Percentiles rank a stretch among this genome's conserved stretches.
phyloP scores from a whole-genome alignment of 176 grass and related monocot species.

The Cocos nucifera region DNA sequence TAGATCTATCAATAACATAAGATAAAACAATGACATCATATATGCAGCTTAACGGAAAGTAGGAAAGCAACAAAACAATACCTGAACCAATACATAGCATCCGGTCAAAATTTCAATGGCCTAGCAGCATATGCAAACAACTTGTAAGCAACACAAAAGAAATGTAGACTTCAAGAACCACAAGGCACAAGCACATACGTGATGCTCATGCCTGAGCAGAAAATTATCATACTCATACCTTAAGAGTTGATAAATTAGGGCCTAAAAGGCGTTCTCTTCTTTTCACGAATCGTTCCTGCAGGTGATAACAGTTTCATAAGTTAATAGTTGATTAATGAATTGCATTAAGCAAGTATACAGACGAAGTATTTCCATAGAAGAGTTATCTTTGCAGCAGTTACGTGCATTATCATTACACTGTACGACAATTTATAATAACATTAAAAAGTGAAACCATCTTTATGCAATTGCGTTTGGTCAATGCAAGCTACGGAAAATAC shows the following conservation, averaged over 20 bases:
- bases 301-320: slow-evolving; percentile 20
- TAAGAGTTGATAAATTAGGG: slow-evolving; percentile 86
- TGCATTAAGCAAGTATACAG: background rate
- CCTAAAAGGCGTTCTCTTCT: slow-evolving; percentile 95
- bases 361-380: background rate
- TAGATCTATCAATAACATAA: background rate
- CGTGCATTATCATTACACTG: too few species aligned
- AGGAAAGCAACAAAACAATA: slow-evolving; percentile 30
- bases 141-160: slow-evolving; percentile 2
- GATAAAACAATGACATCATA: too few species aligned
- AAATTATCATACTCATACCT: slow-evolving; percentile 33
- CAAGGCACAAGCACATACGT: too few species aligned
- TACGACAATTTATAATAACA: too few species aligned
- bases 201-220: background rate
- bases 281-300: slow-evolving; percentile 91
- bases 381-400: background rate
- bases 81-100: slow-evolving; percentile 95
- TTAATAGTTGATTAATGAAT: background rate
- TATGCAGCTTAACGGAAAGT: slow-evolving; percentile 7
- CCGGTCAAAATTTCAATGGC: slow-evolving; percentile 97
- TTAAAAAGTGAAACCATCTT: too few species aligned
- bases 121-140: slow-evolving; percentile 23
- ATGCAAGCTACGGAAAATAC: too few species aligned
- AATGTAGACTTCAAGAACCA: background rate
- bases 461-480: too few species aligned